These are phyloP conservation scores for Jamesozyma gamospora DNA, from an alignment of 805 yeast species.

Conservation along the genomic window DNA sequence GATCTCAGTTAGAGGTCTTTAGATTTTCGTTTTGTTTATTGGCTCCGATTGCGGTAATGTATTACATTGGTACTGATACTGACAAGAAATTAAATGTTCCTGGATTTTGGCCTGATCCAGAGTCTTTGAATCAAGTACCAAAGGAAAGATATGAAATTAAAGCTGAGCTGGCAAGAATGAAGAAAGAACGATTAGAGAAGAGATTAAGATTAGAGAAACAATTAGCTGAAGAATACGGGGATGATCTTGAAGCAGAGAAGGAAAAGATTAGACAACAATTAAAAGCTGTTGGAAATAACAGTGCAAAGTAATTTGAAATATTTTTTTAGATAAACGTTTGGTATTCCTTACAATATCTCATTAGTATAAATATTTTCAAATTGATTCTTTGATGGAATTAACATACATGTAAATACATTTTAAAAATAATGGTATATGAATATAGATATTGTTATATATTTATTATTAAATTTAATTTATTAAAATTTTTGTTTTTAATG, in stretches of 20 bases:
- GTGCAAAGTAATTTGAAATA: too few relatives aligned
- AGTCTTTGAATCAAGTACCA: conserved; percentile 81
- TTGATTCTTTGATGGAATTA: too few relatives aligned
- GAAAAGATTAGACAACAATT: conserved; percentile 8
- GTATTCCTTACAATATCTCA: too few relatives aligned
- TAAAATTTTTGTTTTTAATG: background rate
- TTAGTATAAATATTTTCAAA: too few relatives aligned
- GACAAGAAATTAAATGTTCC: conserved; percentile 83
- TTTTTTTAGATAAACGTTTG: background rate
- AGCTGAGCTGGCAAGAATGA: conserved; percentile 83
- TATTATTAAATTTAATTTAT: background rate
- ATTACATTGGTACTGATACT: conserved; percentile 83
- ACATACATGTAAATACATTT: background rate
- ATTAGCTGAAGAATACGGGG: conserved; percentile 57
- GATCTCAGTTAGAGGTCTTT: conserved; percentile 46
- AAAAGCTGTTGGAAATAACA: background rate
- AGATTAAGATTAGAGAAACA: conserved; percentile 62
- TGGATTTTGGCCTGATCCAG: conserved; percentile 96
- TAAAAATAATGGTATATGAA: background rate
- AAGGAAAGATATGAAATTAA: conserved; percentile 87
- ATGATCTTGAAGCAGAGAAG: conserved; percentile 41
- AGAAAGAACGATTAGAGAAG: conserved; percentile 63
- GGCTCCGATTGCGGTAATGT: conserved; percentile 87
- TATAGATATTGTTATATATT: background rate
- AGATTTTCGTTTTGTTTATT: conserved; percentile 73